These are phyloP conservation scores for Paramecium primaurelia DNA, from an alignment of 73 alveolate species.

Conservation along the genomic window DNA sequence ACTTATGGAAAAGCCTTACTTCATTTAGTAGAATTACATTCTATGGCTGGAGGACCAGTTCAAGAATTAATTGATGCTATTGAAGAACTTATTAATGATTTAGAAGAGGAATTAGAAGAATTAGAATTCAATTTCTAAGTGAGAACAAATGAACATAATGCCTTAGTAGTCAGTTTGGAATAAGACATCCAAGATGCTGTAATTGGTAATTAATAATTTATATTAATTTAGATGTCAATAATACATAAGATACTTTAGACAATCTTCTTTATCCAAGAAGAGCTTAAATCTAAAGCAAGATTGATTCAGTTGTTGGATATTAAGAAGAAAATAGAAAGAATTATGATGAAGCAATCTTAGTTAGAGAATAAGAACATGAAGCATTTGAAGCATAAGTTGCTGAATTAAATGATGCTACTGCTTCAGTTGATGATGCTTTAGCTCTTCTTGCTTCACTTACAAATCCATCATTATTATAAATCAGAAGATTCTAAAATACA, in stretches of 20 bases:
- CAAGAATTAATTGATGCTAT: conserved; percentile 36
- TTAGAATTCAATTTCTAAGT: conserved; percentile 13
- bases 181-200: conserved; percentile 40
- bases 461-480: neutral
- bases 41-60: conserved; percentile 46
- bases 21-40: conserved; percentile 15
- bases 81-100: conserved; percentile 20
- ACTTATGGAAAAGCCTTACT: conserved; percentile 29
- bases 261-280: conserved; percentile 7
- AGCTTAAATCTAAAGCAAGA: neutral
- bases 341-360: conserved; percentile 35
- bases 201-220: neutral
- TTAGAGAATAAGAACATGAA: conserved; percentile 42
- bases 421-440: conserved; percentile 41
- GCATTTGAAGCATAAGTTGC: conserved; percentile 16
- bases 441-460: neutral
- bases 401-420: conserved; percentile 36
- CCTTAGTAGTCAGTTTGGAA: neutral
- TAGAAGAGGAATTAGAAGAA: conserved; percentile 8
- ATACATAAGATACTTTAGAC: conserved; percentile 11
- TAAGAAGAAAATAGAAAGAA: conserved; percentile 38
- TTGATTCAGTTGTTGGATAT: neutral
- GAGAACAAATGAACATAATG: conserved; percentile 42
- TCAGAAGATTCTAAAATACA: conserved; percentile 30
- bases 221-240: neutral